Evolutionary conservation across 768 basidiomycete genomes (phyloP).

Genomic region (Calocybe indica): DNA sequence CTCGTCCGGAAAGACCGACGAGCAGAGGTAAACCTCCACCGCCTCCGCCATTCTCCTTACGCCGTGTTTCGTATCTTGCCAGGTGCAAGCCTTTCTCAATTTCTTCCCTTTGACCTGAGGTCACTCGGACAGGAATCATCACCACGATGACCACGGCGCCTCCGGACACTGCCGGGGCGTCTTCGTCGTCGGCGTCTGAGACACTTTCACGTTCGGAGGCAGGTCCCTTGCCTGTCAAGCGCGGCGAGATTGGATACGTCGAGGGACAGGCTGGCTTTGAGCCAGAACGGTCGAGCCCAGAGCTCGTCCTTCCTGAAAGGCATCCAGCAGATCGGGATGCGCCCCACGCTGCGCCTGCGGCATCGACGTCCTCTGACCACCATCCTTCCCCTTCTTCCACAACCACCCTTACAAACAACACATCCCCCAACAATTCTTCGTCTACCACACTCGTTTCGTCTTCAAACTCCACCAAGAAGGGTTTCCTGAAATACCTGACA

Average conservation of each 20-base stretch:
- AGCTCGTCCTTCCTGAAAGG: conserved; percentile 29
- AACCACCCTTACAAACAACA: conserved; percentile 7
- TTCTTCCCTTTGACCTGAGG: neutral
- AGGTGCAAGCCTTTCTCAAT: conserved; percentile 27
- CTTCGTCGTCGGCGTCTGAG: conserved; percentile 6
- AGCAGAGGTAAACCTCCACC: conserved; percentile 5
- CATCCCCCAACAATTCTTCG: conserved; percentile 13
- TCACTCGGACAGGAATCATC: neutral
- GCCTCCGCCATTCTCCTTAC: neutral
- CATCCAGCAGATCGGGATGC: conserved; percentile 42
- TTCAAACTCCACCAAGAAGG: conserved; percentile 18
- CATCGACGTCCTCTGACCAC: conserved; percentile 3
- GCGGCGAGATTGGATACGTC: conserved; percentile 60
- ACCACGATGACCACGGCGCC: conserved; percentile 22
- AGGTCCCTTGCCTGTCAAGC: conserved; percentile 56
- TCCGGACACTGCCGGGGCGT: conserved; percentile 9
- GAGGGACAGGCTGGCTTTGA: conserved; percentile 31
- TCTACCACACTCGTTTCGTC: conserved; percentile 11
- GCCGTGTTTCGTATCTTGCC: conserved; percentile 27
- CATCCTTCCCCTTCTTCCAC: conserved; percentile 7
- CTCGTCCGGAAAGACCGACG: neutral
- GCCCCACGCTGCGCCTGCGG: conserved; percentile 7
- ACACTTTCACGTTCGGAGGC: conserved; percentile 41
- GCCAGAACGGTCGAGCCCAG: conserved; percentile 12
- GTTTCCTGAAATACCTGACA: conserved; percentile 33